Evolutionary conservation across 768 basidiomycete species (phyloP), one percentile per base, ranked within the genome.

Genomic region (Termitomyces sp.): DNA sequence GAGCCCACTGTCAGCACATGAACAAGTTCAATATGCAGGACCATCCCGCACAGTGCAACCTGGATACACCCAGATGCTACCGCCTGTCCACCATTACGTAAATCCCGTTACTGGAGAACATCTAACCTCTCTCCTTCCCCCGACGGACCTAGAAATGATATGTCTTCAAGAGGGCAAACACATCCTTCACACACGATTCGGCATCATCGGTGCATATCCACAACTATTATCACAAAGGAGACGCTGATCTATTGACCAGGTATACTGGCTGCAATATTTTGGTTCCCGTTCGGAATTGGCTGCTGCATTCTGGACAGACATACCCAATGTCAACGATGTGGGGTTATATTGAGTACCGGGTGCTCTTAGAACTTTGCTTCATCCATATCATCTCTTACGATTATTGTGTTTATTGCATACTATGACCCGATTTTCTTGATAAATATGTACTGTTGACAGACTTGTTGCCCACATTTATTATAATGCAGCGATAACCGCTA

Each of bases 221-320:
- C 69, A 16, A 14, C 2, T 22, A n/a, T 22, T 24, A 1, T 49
- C 12, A 40, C 56, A 26, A 32, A 44, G 28, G 26, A 33, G 28
- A 53, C 52, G 43, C 35, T 64, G 48, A 46, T 50, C 24, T 48
- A 30, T 50, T 52, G 38, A 51, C 28, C 60, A 91, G 90, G 91
- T 55, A 70, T 93, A 33, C 72, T 94, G n/a, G 88, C 88, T 8
- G 91, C 92, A 4, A 73, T 94, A 26, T 74, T 93, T 58, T 93
- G 90, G 91, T 94, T 94, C 74, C 92, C 92, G 4, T 70, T 92
- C 0, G 92, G 92, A 5, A 78, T 94, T 40, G 89, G 84, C 2
- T 73, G 88, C 6, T 94, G 92, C 65, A 70, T 93, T 9, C 75
- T 94, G 26, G 92, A 94, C 68, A 79, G 87, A 45, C 73, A 77